Base-by-base conservation (phyloP, 345 rosid species). In the Salix suchowensis region DNA sequence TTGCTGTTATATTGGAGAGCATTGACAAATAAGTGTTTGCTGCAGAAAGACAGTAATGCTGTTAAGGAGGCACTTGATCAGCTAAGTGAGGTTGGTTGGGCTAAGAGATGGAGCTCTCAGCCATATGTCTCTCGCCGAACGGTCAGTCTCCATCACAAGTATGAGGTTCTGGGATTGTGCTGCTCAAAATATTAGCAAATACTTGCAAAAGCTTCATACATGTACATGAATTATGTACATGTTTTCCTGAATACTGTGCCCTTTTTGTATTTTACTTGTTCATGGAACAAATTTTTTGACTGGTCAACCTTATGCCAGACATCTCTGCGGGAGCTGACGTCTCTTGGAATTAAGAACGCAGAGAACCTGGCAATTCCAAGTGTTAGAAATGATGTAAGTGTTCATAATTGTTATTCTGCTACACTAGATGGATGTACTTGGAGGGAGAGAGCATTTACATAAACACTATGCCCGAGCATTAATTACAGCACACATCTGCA, bases 341-440 rank as follows among this genome's bases (percentile, higher is more conserved):
- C 82, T 40, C 91, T 95, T 0, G 98, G 97, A 72, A 84, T 93
- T 14, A 91, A 90, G 81, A 93, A 95, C 8, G 97, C 98, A 0
- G 97, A 95, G 84, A 88, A 87, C 79, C 86, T 95, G 15, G 98
- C 98, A 8, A 95, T 95, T 81, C 98, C 98, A 60, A 93, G 98
- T 72, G 93, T 93, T 72, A 85, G 98, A 81, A 93, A 95, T 61
- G 98, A 95, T 87, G 97, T 90, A 83, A 89, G 91, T 81, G 73
- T 2, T 71, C 15, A 5, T 46, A 14, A 46, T 46, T 15, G 52
- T 58, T 62, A 12, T 14, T n/a, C 26, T 64, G 19, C 18, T 24
- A 68, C 26, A 34, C 34, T 5, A 26, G 26, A 36, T 24, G 60
- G 37, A 23, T 18, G 16, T 50, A n/a, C 18, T 46, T 46, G 52